Conservation (phyloP, 129 eudicot species). For the Artemisia argyi region DNA sequence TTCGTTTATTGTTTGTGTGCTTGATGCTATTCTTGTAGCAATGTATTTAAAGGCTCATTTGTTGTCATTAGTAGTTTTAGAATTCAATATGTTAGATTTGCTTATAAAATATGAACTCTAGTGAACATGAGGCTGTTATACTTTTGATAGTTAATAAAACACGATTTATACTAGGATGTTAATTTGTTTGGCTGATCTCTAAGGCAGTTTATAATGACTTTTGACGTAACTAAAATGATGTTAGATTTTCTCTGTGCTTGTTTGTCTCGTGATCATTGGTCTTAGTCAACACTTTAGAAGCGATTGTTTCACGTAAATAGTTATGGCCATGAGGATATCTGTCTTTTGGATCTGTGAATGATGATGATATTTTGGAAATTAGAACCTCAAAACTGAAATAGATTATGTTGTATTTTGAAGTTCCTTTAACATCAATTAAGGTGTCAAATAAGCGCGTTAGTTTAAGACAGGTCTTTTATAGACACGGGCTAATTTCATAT, state of each 20-base stretch:
- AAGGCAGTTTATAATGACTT: too few species aligned
- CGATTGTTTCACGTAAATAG: not conserved
- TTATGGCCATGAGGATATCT: not conserved
- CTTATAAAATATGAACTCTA: not conserved
- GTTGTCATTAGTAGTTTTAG: slow-evolving; percentile 17
- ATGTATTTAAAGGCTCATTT: not conserved
- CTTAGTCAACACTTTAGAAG: too few species aligned
- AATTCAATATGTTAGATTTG: slow-evolving; percentile 4
- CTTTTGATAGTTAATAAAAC: not conserved
- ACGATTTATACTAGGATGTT: slow-evolving; percentile 3
- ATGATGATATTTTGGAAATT: not conserved
- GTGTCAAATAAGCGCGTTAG: not conserved
- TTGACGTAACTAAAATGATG: too few species aligned
- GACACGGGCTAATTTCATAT: not conserved
- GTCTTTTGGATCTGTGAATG: not conserved
- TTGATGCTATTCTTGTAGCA: slow-evolving; percentile 20
- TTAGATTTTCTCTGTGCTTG: too few species aligned
- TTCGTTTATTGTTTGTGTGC: not conserved
- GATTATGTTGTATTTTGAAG: not conserved
- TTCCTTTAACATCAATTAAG: not conserved
- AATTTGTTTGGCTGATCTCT: not conserved
- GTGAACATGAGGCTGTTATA: not conserved
- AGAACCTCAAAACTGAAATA: not conserved
- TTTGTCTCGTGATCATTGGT: not conserved
- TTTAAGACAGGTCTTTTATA: not conserved